These are phyloP conservation scores for Hypoxylon sp. DNA, from an alignment of 2,329 filamentous ascomycete genomes.

Conservation along the genomic window DNA sequence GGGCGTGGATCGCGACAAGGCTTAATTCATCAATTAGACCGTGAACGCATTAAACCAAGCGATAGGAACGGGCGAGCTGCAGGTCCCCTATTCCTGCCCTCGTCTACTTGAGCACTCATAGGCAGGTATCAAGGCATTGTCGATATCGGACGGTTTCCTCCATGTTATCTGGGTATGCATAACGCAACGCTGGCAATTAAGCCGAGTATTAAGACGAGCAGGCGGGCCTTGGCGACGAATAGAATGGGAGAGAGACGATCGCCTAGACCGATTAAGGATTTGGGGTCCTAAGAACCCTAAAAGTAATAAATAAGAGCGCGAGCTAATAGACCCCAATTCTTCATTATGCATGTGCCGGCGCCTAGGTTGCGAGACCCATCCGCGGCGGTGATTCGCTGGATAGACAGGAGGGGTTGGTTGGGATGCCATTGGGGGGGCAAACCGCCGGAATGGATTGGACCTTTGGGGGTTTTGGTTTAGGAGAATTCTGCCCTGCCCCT, in stretches of 20 bases:
- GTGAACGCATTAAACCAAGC: not conserved
- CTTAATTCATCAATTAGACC: constrained; percentile 11
- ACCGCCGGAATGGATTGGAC: constrained; percentile 3
- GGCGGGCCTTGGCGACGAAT: constrained; percentile 12
- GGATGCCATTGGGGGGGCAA: constrained; percentile 3
- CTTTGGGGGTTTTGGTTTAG: constrained; percentile 9
- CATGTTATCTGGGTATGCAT: not conserved
- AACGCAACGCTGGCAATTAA: constrained; percentile 7
- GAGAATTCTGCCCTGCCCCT: constrained; percentile 40
- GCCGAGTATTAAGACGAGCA: constrained; percentile 15
- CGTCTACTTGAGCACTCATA: not conserved
- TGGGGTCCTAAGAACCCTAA: constrained; percentile 26
- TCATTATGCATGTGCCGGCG: constrained; percentile 27
- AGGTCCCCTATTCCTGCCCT: constrained; percentile 5
- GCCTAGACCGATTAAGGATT: constrained; percentile 13
- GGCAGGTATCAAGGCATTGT: not conserved
- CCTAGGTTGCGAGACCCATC: constrained; percentile 13
- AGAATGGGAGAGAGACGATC: constrained; percentile 3
- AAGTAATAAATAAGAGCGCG: constrained; percentile 8
- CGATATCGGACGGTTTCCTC: constrained; percentile 15
- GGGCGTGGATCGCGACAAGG: constrained; percentile 12
- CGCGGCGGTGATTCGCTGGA: constrained; percentile 30
- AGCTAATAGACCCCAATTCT: constrained; percentile 27
- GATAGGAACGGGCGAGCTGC: constrained; percentile 1
- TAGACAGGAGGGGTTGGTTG: constrained; percentile 4